A percentile compares a stretch with the other conserved stretches of the same genome.
Conservation (phyloP, 2,329 filamentous ascomycete species). For the Mycosphaerella sp. region DNA sequence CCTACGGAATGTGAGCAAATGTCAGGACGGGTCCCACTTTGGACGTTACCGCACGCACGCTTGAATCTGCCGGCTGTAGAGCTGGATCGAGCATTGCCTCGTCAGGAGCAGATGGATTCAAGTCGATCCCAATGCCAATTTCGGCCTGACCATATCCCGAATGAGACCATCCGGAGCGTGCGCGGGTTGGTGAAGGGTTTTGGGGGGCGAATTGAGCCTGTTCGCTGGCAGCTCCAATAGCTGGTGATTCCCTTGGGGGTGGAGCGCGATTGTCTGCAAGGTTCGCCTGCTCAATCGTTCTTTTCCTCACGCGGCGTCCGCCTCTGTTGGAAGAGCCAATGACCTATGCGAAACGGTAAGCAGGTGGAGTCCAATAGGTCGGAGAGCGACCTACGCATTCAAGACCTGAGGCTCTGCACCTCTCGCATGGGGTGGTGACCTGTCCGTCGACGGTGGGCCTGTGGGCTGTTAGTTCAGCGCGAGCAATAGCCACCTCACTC, state of each 20-base stretch:
- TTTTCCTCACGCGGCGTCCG: conserved; percentile 52
- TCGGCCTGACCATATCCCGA: conserved; percentile 2
- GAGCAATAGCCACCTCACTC: neutral
- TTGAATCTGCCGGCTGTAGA: conserved; percentile 25
- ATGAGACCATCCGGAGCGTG: conserved; percentile 8
- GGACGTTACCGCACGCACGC: conserved; percentile 12
- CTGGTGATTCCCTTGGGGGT: conserved; percentile 15
- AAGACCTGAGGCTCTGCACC: conserved; percentile 52
- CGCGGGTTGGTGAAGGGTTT: conserved; percentile 2
- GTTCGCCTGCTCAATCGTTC: conserved; percentile 32
- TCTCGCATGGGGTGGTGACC: conserved; percentile 49
- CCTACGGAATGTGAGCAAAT: conserved; percentile 8
- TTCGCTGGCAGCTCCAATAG: conserved; percentile 26
- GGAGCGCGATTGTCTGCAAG: conserved; percentile 26
- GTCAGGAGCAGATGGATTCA: conserved; percentile 19
- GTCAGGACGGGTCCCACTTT: neutral
- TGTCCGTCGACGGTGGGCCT: conserved; percentile 43
- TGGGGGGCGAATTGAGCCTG: conserved; percentile 22
- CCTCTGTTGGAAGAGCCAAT: conserved; percentile 50
- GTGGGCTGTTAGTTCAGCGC: conserved; percentile 18
- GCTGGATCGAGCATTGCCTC: conserved; percentile 30
- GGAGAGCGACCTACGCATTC: conserved; percentile 43
- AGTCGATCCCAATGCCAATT: conserved; percentile 11
- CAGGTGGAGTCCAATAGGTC: neutral
- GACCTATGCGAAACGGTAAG: conserved; percentile 1